Evolutionary conservation across 108 stramenopile genomes (phyloP), one percentile per base, ranked within the genome.

Genomic region (Seminavis robusta): DNA sequence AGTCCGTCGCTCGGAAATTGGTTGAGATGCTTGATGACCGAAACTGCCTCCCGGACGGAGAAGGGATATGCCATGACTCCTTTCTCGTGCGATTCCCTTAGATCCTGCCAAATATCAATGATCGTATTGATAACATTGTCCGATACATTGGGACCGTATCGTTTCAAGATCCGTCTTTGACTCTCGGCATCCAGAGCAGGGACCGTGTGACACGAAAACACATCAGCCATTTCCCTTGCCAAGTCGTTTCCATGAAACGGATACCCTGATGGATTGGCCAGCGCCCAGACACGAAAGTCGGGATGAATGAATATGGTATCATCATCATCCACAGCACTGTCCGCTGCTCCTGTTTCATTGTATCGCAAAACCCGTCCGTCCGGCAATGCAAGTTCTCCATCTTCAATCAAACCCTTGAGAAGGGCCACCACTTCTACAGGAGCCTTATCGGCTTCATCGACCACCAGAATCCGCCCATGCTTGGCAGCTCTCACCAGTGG

Each of bases 371-470:
- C 61, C 20, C 56, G 43, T 0, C 95, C 95, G 66, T 95, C 92
- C 0, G 84, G 62, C 19, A 97, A 56, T 7, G 73, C 47, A 20
- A 97, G 53, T 47, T 88, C 84, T 17, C 94, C 92, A 67, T 96
- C 95, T 70, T 92, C 94, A 28, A 93, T 68, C 25, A 96, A 53
- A 8, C 79, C 70, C 58, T 94, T 95, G 27, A 97, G 52, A 16
- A 97, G 40, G 0, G 84, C 74, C 11, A 94, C 73, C 7, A 97
- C 95, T 39, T 94, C 94, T 1, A 75, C 59, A 26, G 92, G 92
- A 23, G 95, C 95, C 59, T 97, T 95, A 65, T 97, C 95, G 11
- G 90, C 92, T 73, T 97, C 95, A 52, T 97, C 95, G 3, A 97
- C 45, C 13, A 97, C 81, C 17, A 94, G 66, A n/a, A 64, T 61